These are phyloP conservation scores for Fomitopsis serialis DNA, from an alignment of 768 basidiomycete genomes.

Conservation along the genomic window DNA sequence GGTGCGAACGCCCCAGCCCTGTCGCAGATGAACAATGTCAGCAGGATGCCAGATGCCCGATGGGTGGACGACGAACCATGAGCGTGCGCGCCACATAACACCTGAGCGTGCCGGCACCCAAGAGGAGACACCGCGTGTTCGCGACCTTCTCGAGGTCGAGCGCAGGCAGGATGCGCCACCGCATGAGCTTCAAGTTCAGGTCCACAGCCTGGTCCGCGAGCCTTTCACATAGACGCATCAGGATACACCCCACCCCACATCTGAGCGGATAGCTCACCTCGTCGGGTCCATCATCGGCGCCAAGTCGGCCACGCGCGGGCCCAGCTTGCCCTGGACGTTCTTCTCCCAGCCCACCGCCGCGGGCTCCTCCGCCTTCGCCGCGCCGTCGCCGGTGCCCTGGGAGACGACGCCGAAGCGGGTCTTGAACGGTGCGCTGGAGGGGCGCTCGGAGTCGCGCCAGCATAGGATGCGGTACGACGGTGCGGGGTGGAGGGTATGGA, in stretches of 20 bases:
- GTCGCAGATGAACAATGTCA: background rate
- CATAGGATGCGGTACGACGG: too few species aligned
- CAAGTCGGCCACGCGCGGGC: conserved; percentile 84
- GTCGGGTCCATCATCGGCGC: conserved; percentile 96
- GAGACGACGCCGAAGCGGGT: too few species aligned
- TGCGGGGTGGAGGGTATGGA: conserved; percentile 53
- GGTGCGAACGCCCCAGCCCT: conserved; percentile 95
- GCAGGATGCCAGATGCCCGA: background rate
- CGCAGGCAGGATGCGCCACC: conserved; percentile 90
- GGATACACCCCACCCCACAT: background rate
- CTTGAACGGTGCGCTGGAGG: too few species aligned
- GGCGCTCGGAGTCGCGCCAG: too few species aligned
- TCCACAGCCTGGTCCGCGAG: conserved; percentile 96
- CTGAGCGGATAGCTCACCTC: conserved; percentile 38
- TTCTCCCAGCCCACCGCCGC: too few species aligned
- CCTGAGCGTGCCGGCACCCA: conserved; percentile 94
- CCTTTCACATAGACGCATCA: conserved; percentile 32
- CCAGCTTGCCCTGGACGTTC: conserved; percentile 91
- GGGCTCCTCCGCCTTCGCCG: too few species aligned
- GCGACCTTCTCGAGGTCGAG: conserved; percentile 88
- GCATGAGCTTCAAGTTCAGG: conserved; percentile 95
- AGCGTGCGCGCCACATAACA: conserved; percentile 92
- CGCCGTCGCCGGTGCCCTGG: too few species aligned
- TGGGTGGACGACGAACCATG: conserved; percentile 51
- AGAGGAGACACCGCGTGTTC: conserved; percentile 70